Conservation (phyloP, 2,329 filamentous ascomycete genomes). For the Aureobasidium sp. region DNA sequence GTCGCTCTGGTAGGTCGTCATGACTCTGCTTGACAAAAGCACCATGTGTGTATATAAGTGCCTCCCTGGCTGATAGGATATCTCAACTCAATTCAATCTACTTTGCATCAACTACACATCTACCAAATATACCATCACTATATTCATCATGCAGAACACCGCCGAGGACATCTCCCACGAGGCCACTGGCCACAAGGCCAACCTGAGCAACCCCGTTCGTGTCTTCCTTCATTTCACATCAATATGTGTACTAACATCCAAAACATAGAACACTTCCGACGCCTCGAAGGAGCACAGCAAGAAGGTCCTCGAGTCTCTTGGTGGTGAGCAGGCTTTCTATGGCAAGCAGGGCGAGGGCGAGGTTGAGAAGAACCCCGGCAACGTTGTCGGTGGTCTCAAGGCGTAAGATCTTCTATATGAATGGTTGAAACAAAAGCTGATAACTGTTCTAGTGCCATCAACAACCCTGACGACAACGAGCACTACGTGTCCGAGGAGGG, state of each 20-base stretch:
- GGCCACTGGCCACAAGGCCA: slow-evolving; percentile 46
- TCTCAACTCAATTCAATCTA: not conserved
- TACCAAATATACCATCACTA: not conserved
- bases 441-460: not conserved
- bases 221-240: slow-evolving; percentile 12
- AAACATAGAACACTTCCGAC: slow-evolving; percentile 36
- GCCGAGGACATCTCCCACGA: slow-evolving; percentile 30
- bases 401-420: not conserved
- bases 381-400: slow-evolving; percentile 19
- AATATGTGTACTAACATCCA: not conserved
- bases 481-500: slow-evolving; percentile 9
- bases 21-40: not conserved
- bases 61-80: not conserved
- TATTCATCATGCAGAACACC: slow-evolving; percentile 9
- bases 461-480: not conserved
- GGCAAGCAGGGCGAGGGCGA: slow-evolving; percentile 35
- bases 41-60: not conserved
- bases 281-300: slow-evolving; percentile 41
- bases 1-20: not conserved
- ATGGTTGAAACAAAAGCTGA: too few species aligned
- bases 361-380: not conserved
- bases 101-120: too few species aligned
- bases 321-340: slow-evolving; percentile 33
- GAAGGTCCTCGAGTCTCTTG: slow-evolving; percentile 31
- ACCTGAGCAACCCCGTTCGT: slow-evolving; percentile 40